Conservation (phyloP, 225 moss, liverwort and hornwort genomes). For the Pleurozium schreberi region DNA sequence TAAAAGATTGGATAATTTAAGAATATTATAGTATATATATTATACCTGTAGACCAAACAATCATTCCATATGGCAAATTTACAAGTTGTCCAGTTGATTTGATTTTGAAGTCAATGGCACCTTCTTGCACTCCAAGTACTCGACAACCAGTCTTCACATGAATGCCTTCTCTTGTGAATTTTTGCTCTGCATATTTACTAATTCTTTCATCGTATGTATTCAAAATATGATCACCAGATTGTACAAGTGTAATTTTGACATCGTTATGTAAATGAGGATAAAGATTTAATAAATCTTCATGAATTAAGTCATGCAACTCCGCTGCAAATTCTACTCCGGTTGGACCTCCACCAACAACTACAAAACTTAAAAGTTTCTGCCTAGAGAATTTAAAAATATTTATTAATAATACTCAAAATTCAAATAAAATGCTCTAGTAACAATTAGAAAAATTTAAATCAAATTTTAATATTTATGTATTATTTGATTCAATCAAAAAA, state of each 20-base stretch:
- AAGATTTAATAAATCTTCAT: slow-evolving; percentile 53
- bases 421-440: too few species aligned
- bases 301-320: slow-evolving; percentile 77
- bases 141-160: slow-evolving; percentile 60
- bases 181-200: slow-evolving; percentile 72
- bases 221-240: slow-evolving; percentile 87
- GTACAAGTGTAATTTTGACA: slow-evolving; percentile 66
- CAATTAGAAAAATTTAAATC: background rate
- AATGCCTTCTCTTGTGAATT: slow-evolving; percentile 72
- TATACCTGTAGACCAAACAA: slow-evolving; percentile 71
- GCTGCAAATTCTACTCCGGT: slow-evolving; percentile 99
- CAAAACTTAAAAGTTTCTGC: slow-evolving; percentile 64
- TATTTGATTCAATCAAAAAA: background rate
- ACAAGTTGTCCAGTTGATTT: slow-evolving; percentile 46
- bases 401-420: background rate
- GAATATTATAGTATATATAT: too few species aligned
- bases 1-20: too few species aligned
- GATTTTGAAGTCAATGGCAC: slow-evolving; percentile 59
- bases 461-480: background rate
- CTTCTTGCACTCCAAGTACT: slow-evolving; percentile 69
- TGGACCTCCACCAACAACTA: slow-evolving; percentile 88
- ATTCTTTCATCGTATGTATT: slow-evolving; percentile 87
- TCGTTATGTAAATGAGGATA: slow-evolving; percentile 50
- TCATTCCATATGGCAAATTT: slow-evolving; percentile 71
- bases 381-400: background rate